Evolutionary conservation across 345 rosid genomes (phyloP).

Genomic region (Eucalyptus erythrocorys): DNA sequence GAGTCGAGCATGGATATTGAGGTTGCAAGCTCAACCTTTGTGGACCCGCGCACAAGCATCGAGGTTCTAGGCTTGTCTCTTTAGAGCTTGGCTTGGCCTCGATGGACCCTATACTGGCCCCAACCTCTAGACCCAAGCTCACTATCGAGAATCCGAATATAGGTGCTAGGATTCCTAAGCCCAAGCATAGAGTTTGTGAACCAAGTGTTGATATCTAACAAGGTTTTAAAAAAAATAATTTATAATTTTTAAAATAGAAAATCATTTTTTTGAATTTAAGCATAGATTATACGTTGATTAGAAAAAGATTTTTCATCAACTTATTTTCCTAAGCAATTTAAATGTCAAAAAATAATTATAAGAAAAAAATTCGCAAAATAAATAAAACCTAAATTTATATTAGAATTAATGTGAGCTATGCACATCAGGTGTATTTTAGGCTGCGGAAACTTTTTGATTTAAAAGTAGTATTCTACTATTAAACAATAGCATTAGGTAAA

Average conservation of each 20-base stretch:
- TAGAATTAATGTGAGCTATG: background rate
- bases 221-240: background rate
- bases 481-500: background rate
- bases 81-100: background rate
- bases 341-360: too few relatives aligned
- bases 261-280: accelerated
- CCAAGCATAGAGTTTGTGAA: background rate
- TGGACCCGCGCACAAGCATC: accelerated
- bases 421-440: background rate
- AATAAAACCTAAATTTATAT: background rate
- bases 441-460: background rate
- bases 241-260: background rate
- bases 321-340: background rate
- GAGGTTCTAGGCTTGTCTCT: accelerated
- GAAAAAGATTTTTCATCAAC: background rate
- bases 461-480: background rate
- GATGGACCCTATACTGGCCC: background rate
- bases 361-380: background rate
- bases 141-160: accelerated
- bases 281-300: background rate
- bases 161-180: accelerated
- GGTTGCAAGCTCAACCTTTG: accelerated
- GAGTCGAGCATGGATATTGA: background rate
- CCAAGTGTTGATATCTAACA: background rate
- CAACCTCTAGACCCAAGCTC: background rate